Percentiles rank a stretch among this genome's conserved stretches.
phyloP scores from a whole-genome alignment of 1,284 basidiomycete genomes.

The Heliocybe sulcata region DNA sequence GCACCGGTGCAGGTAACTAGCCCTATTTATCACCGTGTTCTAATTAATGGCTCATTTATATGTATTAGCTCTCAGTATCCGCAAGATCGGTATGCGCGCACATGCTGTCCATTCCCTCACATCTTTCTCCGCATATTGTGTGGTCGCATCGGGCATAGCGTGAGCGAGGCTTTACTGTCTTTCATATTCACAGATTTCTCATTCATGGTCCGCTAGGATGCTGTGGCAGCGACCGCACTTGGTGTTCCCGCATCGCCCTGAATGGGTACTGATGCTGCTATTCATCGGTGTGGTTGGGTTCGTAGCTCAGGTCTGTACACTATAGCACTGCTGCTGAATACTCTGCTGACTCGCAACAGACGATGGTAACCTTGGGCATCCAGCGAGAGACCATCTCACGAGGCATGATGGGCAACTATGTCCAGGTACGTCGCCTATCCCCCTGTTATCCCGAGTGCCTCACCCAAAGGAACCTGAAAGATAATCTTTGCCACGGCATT shows the following conservation, averaged over 20 bases:
- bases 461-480: constrained; percentile 12
- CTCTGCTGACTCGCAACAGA: constrained; percentile 18
- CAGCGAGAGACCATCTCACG: constrained; percentile 60
- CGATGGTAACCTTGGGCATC: constrained; percentile 54
- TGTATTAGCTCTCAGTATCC: constrained; percentile 50
- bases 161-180: constrained; percentile 12
- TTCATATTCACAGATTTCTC: neutral
- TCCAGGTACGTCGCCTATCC: constrained; percentile 14
- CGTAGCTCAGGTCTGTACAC: constrained; percentile 27
- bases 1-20: constrained; percentile 51
- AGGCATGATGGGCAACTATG: constrained; percentile 48
- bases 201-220: no score
- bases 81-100: constrained; percentile 67
- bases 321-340: neutral
- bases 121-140: constrained; percentile 59
- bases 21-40: neutral
- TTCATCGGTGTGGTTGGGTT: constrained; percentile 55
- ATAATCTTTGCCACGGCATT: constrained; percentile 55
- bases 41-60: neutral
- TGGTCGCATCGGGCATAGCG: constrained; percentile 46
- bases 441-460: neutral
- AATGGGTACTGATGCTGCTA: constrained; percentile 36
- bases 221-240: constrained; percentile 29
- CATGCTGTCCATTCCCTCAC: constrained; percentile 69
- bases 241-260: constrained; percentile 39